Percentiles rank a stretch among this genome's conserved stretches.
Evolutionary conservation across 495 filamentous ascomycete genomes (phyloP).

Genomic region (Neurospora discreta): DNA sequence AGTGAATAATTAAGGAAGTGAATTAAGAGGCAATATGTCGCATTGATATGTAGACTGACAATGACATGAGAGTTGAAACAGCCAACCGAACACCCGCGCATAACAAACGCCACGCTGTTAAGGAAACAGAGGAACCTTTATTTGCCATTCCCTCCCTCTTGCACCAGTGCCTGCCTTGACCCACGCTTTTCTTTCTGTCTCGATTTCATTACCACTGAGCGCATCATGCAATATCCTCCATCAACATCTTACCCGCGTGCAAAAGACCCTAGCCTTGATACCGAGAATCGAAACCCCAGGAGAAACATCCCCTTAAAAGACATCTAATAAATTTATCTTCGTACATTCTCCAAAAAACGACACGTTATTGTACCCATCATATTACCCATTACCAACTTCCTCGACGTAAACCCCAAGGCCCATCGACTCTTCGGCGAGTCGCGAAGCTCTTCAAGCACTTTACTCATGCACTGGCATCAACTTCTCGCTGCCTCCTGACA

Average conservation of each 20-base stretch:
- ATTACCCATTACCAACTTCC: background rate
- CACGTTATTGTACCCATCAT: background rate
- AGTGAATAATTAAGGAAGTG: no score
- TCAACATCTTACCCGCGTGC: background rate
- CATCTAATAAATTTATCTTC: background rate
- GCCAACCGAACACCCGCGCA: background rate
- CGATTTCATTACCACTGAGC: background rate
- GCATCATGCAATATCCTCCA: background rate
- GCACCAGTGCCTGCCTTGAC: background rate
- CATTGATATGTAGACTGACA: background rate
- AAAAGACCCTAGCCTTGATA: background rate
- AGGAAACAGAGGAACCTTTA: background rate
- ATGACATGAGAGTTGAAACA: background rate
- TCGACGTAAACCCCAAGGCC: background rate
- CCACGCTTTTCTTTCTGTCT: background rate
- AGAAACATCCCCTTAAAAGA: background rate
- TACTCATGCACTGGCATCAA: background rate
- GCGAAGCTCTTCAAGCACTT: background rate
- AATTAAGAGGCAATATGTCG: no score
- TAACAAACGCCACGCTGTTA: background rate
- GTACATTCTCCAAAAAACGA: background rate
- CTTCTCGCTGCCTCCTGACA: conserved; percentile 49
- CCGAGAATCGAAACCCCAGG: background rate
- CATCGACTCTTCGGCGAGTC: background rate
- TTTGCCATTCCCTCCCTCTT: background rate